phyloP scores from a whole-genome alignment of 1,284 basidiomycete species.

The Pisolithus thermaeus region DNA sequence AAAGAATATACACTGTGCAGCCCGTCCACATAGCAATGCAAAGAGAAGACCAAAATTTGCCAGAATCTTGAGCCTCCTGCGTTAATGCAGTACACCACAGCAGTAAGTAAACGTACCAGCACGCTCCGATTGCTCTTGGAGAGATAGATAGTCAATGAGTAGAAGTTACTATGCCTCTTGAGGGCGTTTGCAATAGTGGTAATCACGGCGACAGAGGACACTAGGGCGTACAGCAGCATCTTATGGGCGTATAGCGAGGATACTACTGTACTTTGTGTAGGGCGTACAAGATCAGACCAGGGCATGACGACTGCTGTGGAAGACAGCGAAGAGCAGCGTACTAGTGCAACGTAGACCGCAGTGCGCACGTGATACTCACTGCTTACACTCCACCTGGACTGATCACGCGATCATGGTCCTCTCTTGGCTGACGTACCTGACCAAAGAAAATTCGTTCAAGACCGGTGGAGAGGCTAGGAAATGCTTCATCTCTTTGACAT shows the following conservation, averaged over 20 bases:
- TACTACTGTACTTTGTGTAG: conserved; percentile 37
- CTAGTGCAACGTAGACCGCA: too few species aligned
- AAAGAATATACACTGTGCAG: conserved; percentile 88
- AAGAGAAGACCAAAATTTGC: conserved; percentile 87
- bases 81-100: background rate
- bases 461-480: too few species aligned
- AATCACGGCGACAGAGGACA: conserved; percentile 68
- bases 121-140: conserved; percentile 87
- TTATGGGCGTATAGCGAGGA: conserved; percentile 54
- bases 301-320: conserved; percentile 18
- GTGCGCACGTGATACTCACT: too few species aligned
- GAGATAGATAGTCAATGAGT: conserved; percentile 86
- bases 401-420: too few species aligned
- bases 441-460: too few species aligned
- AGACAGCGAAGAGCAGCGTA: too few species aligned
- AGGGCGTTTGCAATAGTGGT: conserved; percentile 76
- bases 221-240: conserved; percentile 60
- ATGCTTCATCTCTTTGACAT: too few species aligned
- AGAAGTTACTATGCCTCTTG: conserved; percentile 87
- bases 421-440: too few species aligned
- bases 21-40: conserved; percentile 70
- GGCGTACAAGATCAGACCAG: conserved; percentile 32
- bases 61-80: conserved; percentile 60
- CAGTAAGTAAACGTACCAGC: conserved; percentile 51
- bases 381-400: too few species aligned